Base-by-base conservation (phyloP, 208 protist genomes). In the Leishmania martiniquensis region DNA sequence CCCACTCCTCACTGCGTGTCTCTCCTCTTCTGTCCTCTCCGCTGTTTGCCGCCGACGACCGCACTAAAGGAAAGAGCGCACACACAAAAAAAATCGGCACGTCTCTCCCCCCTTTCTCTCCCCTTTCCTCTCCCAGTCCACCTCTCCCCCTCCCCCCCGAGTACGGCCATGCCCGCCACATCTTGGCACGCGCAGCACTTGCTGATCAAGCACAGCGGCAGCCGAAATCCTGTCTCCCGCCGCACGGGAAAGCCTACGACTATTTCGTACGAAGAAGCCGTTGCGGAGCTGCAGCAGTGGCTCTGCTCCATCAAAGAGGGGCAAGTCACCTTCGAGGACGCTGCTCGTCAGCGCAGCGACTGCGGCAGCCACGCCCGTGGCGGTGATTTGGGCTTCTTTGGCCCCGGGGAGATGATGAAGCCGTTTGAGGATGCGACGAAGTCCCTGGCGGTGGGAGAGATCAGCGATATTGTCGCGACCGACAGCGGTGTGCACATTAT, bases 401-500 rank as follows among this genome's bases (percentile, higher is more conserved):
- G 90, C 20, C 90, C 85, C 1, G 97, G 97, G 4, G 87, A 97
- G 86, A 98, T 98, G 97, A 97, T 98, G 94, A 96, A 96, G 82
- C 88, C 96, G 1, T 98, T 98, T 72, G 97, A 98, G 75, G 95
- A 98, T 52, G 93, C 93, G 55, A 86, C 92, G 7, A 92, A 94
- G 68, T 79, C 81, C 37, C 87, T 98, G 12, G 66, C 88, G 62
- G 84, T 98, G 15, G 95, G 95, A 4, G 85, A 97, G 76, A 86
- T 98, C 17, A 98, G 94, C 74, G 90, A 75, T 60, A 78, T 96
- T 47, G 93, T 98, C 29, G 77, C 91, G 51, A 97, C 93, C 4
- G 97, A 98, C 83, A 97, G 92, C 73, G 97, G 97, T 32, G 78
- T 98, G 44, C 97, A 98, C 80, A 82, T 98, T 67, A 98, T 98